Base-by-base conservation (phyloP, 371 early-diverging fungal genomes). In the Mucor racemosus region DNA sequence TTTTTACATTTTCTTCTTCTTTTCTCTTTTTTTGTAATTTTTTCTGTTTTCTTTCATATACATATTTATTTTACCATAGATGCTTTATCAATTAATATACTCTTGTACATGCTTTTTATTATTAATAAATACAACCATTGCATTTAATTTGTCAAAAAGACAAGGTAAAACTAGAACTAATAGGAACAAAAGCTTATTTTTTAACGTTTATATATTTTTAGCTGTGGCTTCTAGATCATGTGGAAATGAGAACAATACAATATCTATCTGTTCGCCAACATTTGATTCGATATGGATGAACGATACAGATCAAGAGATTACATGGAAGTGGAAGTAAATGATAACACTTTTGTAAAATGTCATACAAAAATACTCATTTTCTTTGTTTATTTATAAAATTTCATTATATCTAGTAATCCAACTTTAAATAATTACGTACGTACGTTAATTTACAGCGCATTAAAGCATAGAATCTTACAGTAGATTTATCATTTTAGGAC, bases 291-390 rank as follows among this genome's bases (percentile, higher is more conserved):
- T 75, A n/a, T 80, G 78, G 77, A 72, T 74, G 53, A 80, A 77
- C 38, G 65, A 76, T 46, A 80, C 70, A 54, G 65, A 68, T 61
- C 67, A 80, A 46, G 76, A 76, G 65, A 73, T 80, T 41, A 80
- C 77, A 26, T 80, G 80, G 80, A 80, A 80, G 59, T 80, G 73
- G 64, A 77, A 80, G 80, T 80, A 77, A 59, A 50, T 53, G 46
- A 17, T 17, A 26, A 26, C 46, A 46, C 19, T 15, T 44, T 44
- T 7, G 7, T 17, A 44, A n/a, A 1, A 17, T 44, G 21, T 46
- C 46, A 6, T 42, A 46, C 13, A 26, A 15, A 57, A 19, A 11
- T 3, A 33, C 57, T 57, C 57, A 35, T 35, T 38, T 56, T 35
- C 57, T 57, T 35, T 35, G 36, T 35, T 46, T 54, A 54, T 54